Evolutionary conservation across 352 stramenopile genomes (phyloP).

Genomic region (Pythium oligandrum): DNA sequence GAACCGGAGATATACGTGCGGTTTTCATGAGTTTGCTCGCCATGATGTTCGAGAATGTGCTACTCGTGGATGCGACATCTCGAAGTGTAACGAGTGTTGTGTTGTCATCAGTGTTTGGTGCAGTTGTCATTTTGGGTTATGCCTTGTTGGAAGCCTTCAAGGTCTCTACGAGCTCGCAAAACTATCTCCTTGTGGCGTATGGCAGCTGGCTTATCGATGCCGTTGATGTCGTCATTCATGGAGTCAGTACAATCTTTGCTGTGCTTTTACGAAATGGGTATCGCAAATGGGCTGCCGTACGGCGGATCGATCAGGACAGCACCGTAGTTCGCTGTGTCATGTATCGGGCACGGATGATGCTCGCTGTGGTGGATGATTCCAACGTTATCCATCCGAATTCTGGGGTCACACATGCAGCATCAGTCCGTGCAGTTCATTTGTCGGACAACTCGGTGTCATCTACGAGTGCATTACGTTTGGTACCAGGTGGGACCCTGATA

Average conservation of each 20-base stretch:
- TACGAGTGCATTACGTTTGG: too few relatives aligned
- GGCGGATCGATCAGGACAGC: neutral
- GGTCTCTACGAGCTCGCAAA: neutral
- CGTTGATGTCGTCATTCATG: conserved; percentile 4
- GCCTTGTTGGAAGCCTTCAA: neutral
- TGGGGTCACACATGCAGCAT: too few relatives aligned
- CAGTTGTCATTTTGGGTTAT: neutral
- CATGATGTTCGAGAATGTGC: neutral
- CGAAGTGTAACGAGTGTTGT: neutral
- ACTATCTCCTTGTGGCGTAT: neutral
- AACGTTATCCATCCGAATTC: neutral
- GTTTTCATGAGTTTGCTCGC: neutral
- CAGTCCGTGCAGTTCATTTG: too few relatives aligned
- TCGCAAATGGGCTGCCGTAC: neutral
- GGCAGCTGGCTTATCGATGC: neutral
- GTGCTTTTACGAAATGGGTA: conserved; percentile 11
- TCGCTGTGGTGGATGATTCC: neutral
- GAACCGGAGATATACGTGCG: too few relatives aligned
- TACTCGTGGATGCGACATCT: conserved; percentile 1
- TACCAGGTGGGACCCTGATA: too few relatives aligned
- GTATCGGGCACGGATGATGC: conserved; percentile 1
- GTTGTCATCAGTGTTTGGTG: neutral
- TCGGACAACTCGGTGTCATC: too few relatives aligned
- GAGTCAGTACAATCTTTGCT: neutral
- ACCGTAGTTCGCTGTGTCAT: conserved; percentile 1